A percentile compares a stretch with the other conserved stretches of the same genome.
Evolutionary conservation across 805 yeast species (phyloP).

Genomic region (Kuraishia ogatae): DNA sequence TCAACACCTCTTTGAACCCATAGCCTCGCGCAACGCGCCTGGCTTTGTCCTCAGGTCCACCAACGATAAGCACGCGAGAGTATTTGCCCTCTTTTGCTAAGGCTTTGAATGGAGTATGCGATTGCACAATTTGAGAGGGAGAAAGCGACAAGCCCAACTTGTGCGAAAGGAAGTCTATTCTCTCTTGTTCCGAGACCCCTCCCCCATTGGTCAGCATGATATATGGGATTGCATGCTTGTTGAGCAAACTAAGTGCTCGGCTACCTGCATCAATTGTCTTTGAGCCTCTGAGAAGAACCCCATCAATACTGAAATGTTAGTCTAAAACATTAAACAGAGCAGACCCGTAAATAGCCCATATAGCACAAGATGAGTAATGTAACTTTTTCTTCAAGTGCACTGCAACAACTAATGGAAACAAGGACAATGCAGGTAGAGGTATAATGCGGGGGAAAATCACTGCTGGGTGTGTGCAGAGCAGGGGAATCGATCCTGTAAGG

Average conservation of each 20-base stretch:
- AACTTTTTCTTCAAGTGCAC: too few species aligned
- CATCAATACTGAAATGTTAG: constrained; percentile 57
- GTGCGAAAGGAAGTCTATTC: constrained; percentile 44
- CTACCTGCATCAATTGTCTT: constrained; percentile 38
- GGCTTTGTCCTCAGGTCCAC: constrained; percentile 69
- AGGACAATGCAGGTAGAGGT: too few species aligned
- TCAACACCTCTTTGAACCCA: constrained; percentile 70
- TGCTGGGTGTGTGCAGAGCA: too few species aligned
- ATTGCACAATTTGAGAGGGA: constrained; percentile 64
- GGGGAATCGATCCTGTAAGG: too few species aligned
- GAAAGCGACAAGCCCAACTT: constrained; percentile 35
- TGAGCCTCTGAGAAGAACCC: constrained; percentile 73
- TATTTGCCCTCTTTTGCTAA: constrained; percentile 31
- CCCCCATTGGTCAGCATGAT: constrained; percentile 90
- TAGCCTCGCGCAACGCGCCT: constrained; percentile 65
- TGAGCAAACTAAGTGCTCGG: constrained; percentile 22
- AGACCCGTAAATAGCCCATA: too few species aligned
- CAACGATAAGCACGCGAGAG: constrained; percentile 67
- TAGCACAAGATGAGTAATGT: too few species aligned
- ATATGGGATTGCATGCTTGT: constrained; percentile 56
- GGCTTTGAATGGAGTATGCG: constrained; percentile 79
- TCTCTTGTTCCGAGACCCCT: constrained; percentile 57
- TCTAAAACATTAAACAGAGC: constrained; percentile 11
- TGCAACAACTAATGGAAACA: too few species aligned
- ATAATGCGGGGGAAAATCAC: too few species aligned